Percentiles rank a stretch among this genome's conserved stretches.
Evolutionary conservation across 352 stramenopile species (phyloP).

Genomic region (Albugo laibachii): DNA sequence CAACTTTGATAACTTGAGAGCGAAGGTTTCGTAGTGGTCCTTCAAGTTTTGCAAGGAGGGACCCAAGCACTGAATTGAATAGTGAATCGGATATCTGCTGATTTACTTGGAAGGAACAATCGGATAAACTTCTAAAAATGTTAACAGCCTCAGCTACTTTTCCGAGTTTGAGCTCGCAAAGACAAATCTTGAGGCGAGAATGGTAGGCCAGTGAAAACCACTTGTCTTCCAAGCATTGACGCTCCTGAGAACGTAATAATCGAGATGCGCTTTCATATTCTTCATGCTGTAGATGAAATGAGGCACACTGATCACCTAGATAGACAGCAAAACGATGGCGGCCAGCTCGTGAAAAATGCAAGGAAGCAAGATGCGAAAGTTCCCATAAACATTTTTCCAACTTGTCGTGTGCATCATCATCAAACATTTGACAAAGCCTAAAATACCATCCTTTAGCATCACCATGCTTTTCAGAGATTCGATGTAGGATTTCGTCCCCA

Average conservation of each 20-base stretch:
- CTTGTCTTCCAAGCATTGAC: slow-evolving; percentile 57
- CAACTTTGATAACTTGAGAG: too few relatives aligned
- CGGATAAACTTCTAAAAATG: slow-evolving; percentile 42
- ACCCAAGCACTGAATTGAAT: too few relatives aligned
- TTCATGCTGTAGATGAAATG: slow-evolving; percentile 25
- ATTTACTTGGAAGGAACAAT: slow-evolving; percentile 23
- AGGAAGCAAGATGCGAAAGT: slow-evolving; percentile 47
- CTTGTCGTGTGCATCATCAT: slow-evolving; percentile 5
- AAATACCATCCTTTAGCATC: slow-evolving; percentile 22
- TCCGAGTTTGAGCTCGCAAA: slow-evolving; percentile 26
- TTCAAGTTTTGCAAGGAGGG: too few relatives aligned
- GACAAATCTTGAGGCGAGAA: slow-evolving; percentile 32
- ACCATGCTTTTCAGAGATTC: background rate
- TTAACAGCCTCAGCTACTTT: slow-evolving; percentile 27
- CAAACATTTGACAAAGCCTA: slow-evolving; percentile 23
- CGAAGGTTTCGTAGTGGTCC: too few relatives aligned
- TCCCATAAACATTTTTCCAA: slow-evolving; percentile 47
- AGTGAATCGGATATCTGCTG: too few relatives aligned
- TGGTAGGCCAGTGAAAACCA: slow-evolving; percentile 42
- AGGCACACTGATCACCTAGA: slow-evolving; percentile 41
- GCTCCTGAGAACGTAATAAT: slow-evolving; percentile 37
- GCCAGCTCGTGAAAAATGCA: slow-evolving; percentile 50
- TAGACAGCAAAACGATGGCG: slow-evolving; percentile 62
- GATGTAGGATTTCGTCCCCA: too few relatives aligned
- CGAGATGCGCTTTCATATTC: slow-evolving; percentile 46